These are phyloP conservation scores for Syzygium jambos DNA, from an alignment of 345 rosid genomes.

Conservation along the genomic window DNA sequence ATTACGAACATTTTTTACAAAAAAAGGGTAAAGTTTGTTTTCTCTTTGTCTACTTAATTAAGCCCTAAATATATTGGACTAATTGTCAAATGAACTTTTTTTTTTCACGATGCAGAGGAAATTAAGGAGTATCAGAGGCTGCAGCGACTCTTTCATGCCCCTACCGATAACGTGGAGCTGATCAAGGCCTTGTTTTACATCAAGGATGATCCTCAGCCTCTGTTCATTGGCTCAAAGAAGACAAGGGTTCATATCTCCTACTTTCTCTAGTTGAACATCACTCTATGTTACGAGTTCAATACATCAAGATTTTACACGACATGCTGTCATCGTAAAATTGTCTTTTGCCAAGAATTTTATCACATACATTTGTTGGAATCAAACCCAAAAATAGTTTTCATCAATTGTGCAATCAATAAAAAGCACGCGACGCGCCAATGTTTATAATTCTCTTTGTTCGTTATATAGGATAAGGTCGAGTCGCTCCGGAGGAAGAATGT, in stretches of 20 bases:
- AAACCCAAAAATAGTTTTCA: background rate
- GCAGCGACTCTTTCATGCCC: slow-evolving; percentile 8
- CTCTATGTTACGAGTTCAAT: background rate
- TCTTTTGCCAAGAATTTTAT: background rate
- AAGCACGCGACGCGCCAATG: background rate
- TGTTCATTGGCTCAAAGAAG: slow-evolving; percentile 22
- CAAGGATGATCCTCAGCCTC: slow-evolving; percentile 34
- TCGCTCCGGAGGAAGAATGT: slow-evolving; percentile 16
- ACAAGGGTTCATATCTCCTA: slow-evolving; percentile 13
- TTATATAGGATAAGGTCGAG: slow-evolving; percentile 17
- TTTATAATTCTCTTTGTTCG: background rate
- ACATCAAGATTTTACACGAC: background rate
- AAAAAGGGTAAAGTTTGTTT: background rate
- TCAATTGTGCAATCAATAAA: background rate
- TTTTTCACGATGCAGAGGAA: slow-evolving; percentile 15
- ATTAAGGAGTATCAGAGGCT: slow-evolving; percentile 25
- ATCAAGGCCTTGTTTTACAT: slow-evolving; percentile 29
- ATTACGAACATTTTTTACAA: background rate
- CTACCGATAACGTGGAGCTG: slow-evolving; percentile 30
- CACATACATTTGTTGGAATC: background rate
- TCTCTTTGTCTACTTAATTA: background rate
- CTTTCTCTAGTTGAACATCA: background rate
- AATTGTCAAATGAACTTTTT: background rate
- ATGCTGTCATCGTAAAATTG: background rate
- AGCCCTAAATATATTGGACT: background rate